Conservation (phyloP, 2,329 filamentous ascomycete genomes). For the Aspergillus pseudoviridinutans region DNA sequence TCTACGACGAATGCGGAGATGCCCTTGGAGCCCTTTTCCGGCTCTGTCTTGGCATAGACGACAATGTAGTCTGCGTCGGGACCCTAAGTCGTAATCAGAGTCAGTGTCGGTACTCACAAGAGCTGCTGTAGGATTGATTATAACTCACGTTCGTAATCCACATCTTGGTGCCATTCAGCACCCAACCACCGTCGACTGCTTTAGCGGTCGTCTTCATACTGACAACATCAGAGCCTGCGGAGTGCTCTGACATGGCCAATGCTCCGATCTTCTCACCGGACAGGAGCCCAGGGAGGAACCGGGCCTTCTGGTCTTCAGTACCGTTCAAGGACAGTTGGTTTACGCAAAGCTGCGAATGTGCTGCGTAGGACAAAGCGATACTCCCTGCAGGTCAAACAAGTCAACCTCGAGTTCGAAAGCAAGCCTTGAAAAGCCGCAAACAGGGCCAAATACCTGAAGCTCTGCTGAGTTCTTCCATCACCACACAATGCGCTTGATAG, state of each 20-base stretch:
- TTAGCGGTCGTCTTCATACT: slow-evolving; percentile 87
- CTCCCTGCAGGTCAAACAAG: slow-evolving; percentile 26
- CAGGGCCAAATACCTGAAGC: slow-evolving; percentile 58
- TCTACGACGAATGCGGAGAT: slow-evolving; percentile 95
- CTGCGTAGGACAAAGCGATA: slow-evolving; percentile 80
- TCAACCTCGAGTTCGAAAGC: neutral
- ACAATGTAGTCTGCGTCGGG: slow-evolving; percentile 90
- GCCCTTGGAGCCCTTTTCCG: slow-evolving; percentile 75
- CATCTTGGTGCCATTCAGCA: slow-evolving; percentile 92
- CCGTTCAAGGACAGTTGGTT: slow-evolving; percentile 96
- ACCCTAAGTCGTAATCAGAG: slow-evolving; percentile 40
- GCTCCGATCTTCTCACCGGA: slow-evolving; percentile 78
- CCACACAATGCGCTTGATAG: slow-evolving; percentile 92
- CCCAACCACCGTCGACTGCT: slow-evolving; percentile 75
- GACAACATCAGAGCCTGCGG: slow-evolving; percentile 87
- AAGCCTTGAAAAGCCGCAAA: slow-evolving; percentile 8
- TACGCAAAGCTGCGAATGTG: slow-evolving; percentile 92
- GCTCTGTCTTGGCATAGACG: slow-evolving; percentile 94
- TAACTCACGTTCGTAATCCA: slow-evolving; percentile 86
- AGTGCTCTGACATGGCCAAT: slow-evolving; percentile 91
- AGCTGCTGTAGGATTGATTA: neutral
- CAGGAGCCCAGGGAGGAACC: slow-evolving; percentile 76
- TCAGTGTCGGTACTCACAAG: neutral
- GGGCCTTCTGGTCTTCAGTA: slow-evolving; percentile 69
- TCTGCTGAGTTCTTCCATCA: slow-evolving; percentile 90